phyloP scores from a whole-genome alignment of 306 rosid species.

The Prinsepia uniflora region DNA sequence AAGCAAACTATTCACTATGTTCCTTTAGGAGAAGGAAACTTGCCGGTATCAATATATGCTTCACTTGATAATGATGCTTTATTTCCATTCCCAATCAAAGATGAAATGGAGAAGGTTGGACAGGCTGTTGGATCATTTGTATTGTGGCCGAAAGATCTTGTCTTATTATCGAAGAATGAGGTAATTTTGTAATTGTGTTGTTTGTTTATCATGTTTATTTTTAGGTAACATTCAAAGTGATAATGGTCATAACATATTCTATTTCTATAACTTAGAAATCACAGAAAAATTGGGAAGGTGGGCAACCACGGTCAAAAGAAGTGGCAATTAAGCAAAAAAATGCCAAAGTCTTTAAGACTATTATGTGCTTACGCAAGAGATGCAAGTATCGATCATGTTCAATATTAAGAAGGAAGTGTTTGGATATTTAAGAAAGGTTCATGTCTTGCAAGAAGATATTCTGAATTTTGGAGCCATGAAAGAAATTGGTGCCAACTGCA shows the following conservation, averaged over 20 bases:
- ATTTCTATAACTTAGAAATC: background rate
- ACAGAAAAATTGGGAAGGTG: background rate
- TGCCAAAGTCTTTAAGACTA: background rate
- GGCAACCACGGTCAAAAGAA: background rate
- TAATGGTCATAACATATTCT: no score
- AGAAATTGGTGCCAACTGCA: background rate
- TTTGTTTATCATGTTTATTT: no score
- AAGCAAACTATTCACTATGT: background rate
- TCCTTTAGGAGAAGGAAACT: no score
- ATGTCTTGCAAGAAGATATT: no score
- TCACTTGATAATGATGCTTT: background rate
- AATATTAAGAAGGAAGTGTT: no score
- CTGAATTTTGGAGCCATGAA: background rate
- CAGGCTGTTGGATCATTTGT: background rate
- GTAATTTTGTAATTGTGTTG: background rate
- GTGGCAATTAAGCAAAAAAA: no score
- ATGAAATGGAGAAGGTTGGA: background rate
- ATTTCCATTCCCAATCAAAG: background rate
- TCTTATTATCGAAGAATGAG: background rate
- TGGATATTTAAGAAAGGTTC: background rate
- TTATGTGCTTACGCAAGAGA: background rate
- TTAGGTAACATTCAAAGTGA: no score
- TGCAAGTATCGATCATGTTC: background rate
- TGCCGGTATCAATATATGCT: background rate
- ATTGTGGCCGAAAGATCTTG: background rate